Conservation (phyloP, 768 basidiomycete genomes). For the Mycena metata region DNA sequence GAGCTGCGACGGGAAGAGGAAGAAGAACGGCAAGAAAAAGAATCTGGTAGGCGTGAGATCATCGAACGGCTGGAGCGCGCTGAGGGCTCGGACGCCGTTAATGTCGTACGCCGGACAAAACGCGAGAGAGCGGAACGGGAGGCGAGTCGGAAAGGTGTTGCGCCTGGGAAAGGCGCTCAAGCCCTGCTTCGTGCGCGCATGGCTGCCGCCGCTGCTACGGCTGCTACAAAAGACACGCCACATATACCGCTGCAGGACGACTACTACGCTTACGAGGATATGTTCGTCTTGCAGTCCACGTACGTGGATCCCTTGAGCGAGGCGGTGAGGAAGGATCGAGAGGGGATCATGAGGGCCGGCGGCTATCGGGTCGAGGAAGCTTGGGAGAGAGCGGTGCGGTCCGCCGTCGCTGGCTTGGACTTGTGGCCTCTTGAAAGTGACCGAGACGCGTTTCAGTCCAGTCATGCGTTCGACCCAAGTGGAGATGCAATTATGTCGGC, state of each 20-base stretch:
- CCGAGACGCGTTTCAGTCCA: constrained; percentile 17
- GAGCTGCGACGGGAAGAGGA: constrained; percentile 79
- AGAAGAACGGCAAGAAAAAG: constrained; percentile 81
- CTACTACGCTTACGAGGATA: constrained; percentile 82
- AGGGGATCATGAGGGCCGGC: constrained; percentile 85
- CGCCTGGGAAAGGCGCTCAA: constrained; percentile 67
- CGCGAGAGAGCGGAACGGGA: constrained; percentile 66
- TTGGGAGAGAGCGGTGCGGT: constrained; percentile 86
- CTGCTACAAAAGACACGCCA: constrained; percentile 79
- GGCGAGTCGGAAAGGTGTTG: constrained; percentile 57
- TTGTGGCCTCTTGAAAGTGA: constrained; percentile 60
- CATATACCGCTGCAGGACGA: constrained; percentile 84
- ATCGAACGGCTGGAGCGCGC: constrained; percentile 83
- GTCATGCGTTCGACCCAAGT: constrained; percentile 43
- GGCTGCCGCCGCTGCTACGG: constrained; percentile 73
- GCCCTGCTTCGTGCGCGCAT: constrained; percentile 46
- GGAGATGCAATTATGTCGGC: constrained; percentile 64
- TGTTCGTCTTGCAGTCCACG: constrained; percentile 64
- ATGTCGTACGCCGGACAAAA: constrained; percentile 77
- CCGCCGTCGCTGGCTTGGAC: constrained; percentile 81
- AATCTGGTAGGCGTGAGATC: constrained; percentile 78
- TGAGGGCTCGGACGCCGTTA: constrained; percentile 77
- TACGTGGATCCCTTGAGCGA: constrained; percentile 85
- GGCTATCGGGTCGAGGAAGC: constrained; percentile 87
- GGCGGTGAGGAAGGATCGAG: constrained; percentile 79